A percentile compares a stretch with the other conserved stretches of the same genome.
Evolutionary conservation across 1,284 basidiomycete genomes (phyloP).

Genomic region (Microbotryum silenes-acaulis): DNA sequence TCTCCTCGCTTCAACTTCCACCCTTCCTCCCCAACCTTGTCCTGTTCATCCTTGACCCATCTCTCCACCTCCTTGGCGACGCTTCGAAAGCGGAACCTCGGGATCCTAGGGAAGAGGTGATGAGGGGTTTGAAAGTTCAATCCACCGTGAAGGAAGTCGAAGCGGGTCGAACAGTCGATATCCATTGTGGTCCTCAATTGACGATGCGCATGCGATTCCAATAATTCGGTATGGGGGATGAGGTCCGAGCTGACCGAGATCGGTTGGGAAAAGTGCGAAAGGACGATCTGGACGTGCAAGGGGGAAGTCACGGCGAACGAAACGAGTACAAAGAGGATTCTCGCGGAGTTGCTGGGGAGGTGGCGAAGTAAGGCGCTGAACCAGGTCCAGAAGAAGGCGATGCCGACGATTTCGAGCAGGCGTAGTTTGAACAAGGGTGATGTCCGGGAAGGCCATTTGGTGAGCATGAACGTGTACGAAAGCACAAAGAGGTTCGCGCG

Average conservation of each 20-base stretch:
- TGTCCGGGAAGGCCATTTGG: conserved; percentile 43
- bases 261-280: conserved; percentile 95
- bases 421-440: conserved; percentile 38
- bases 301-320: conserved; percentile 75
- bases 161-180: conserved; percentile 72
- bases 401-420: conserved; percentile 55
- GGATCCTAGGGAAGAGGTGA: conserved; percentile 91
- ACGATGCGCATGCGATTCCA: conserved; percentile 88
- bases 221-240: conserved; percentile 56
- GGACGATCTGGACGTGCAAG: conserved; percentile 85
- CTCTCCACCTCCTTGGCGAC: conserved; percentile 46
- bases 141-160: conserved; percentile 88
- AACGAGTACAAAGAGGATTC: conserved; percentile 62
- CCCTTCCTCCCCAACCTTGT: conserved; percentile 2
- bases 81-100: conserved; percentile 80
- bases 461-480: conserved; percentile 70
- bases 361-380: conserved; percentile 54
- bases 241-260: conserved; percentile 10
- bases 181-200: conserved; percentile 95
- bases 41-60: conserved; percentile 30
- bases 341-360: conserved; percentile 59
- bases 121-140: conserved; percentile 93
- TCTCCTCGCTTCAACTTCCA: conserved; percentile 51
- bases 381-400: conserved; percentile 74
- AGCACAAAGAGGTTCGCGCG: conserved; percentile 92